Evolutionary conservation across 2,329 filamentous ascomycete species (phyloP).

Genomic region (Bretziella fagacearum): DNA sequence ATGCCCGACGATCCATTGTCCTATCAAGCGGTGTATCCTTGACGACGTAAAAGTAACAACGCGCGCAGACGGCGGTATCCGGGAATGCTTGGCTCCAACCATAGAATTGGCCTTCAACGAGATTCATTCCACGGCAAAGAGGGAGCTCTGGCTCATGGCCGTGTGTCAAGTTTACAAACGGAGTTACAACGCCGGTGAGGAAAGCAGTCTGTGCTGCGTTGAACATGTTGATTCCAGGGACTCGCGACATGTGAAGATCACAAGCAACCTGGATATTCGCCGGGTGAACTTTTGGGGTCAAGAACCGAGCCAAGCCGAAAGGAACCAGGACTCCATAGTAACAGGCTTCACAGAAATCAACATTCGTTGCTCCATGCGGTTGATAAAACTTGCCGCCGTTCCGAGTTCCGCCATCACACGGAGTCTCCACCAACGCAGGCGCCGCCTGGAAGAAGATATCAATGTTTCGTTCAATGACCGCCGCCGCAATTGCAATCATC

Average conservation of each 20-base stretch:
- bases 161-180: slow-evolving; percentile 18
- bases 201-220: slow-evolving; percentile 22
- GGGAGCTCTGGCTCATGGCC: not conserved
- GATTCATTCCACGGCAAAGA: slow-evolving; percentile 20
- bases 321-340: slow-evolving; percentile 20
- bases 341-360: slow-evolving; percentile 23
- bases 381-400: slow-evolving; percentile 23
- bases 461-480: slow-evolving; percentile 18
- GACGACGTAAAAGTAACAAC: slow-evolving; percentile 22
- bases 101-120: slow-evolving; percentile 19
- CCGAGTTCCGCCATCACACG: slow-evolving; percentile 20
- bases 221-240: slow-evolving; percentile 17
- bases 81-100: slow-evolving; percentile 21
- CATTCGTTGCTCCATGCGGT: slow-evolving; percentile 13
- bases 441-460: slow-evolving; percentile 19
- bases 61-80: slow-evolving; percentile 19
- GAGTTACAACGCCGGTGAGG: slow-evolving; percentile 16
- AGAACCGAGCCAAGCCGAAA: slow-evolving; percentile 19
- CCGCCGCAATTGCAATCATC: slow-evolving; percentile 18
- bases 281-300: slow-evolving; percentile 17
- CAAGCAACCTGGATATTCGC: slow-evolving; percentile 19
- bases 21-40: slow-evolving; percentile 18
- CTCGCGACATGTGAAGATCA: slow-evolving; percentile 19
- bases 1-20: slow-evolving; percentile 16
- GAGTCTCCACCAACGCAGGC: slow-evolving; percentile 16